phyloP scores from a whole-genome alignment of 208 protist species.

The Plasmodiophora brassicae region DNA sequence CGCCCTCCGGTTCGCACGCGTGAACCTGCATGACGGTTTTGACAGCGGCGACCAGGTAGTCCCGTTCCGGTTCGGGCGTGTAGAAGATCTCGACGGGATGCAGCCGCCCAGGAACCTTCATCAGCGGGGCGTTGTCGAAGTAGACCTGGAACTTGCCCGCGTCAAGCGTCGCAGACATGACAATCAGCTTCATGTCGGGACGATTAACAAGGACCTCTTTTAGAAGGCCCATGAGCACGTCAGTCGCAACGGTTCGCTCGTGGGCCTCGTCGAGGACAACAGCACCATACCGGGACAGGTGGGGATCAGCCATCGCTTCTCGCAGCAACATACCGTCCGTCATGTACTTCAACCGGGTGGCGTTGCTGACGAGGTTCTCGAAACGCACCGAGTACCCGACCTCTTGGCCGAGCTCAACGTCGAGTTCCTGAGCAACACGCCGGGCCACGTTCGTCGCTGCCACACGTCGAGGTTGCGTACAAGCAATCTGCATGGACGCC shows the following conservation, averaged over 20 bases:
- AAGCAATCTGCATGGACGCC: slow-evolving; percentile 35
- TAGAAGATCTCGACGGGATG: slow-evolving; percentile 81
- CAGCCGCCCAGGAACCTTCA: slow-evolving; percentile 68
- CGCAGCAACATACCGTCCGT: slow-evolving; percentile 80
- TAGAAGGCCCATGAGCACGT: slow-evolving; percentile 76
- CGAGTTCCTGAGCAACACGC: slow-evolving; percentile 65
- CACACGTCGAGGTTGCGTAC: slow-evolving; percentile 67
- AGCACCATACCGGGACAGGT: slow-evolving; percentile 64
- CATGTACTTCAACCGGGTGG: slow-evolving; percentile 71
- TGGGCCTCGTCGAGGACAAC: slow-evolving; percentile 90
- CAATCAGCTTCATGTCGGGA: slow-evolving; percentile 76
- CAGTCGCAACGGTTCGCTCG: slow-evolving; percentile 84
- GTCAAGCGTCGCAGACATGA: slow-evolving; percentile 86
- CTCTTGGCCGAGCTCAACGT: slow-evolving; percentile 52
- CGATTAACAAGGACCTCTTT: slow-evolving; percentile 71
- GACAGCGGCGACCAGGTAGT: slow-evolving; percentile 83
- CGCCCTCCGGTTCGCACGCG: slow-evolving; percentile 65
- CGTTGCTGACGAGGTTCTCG: slow-evolving; percentile 57
- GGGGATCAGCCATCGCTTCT: slow-evolving; percentile 72
- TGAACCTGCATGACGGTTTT: slow-evolving; percentile 75
- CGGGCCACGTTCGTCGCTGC: slow-evolving; percentile 65
- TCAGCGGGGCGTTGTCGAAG: slow-evolving; percentile 70
- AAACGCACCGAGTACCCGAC: slow-evolving; percentile 71
- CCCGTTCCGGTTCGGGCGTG: slow-evolving; percentile 73
- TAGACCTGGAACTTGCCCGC: slow-evolving; percentile 81